phyloP scores from a whole-genome alignment of 768 basidiomycete species.

The Naganishia vishniacii region DNA sequence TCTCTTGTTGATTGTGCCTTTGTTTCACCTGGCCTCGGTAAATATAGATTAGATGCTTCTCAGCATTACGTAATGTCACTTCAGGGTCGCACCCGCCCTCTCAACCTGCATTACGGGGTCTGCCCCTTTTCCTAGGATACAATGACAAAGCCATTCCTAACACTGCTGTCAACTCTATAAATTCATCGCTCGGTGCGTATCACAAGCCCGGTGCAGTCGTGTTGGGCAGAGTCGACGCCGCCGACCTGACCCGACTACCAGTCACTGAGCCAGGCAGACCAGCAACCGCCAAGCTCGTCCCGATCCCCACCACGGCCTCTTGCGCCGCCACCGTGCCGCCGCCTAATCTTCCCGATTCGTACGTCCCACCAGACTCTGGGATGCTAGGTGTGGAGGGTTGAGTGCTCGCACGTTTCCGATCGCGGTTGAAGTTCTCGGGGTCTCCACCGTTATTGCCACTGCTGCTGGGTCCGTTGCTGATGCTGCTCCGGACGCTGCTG shows the following conservation, averaged over 20 bases:
- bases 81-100: too few relatives aligned
- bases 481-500: conserved; percentile 18
- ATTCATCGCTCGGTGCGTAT: too few relatives aligned
- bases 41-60: neutral
- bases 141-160: too few relatives aligned
- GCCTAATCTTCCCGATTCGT: conserved; percentile 7
- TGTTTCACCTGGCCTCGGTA: neutral
- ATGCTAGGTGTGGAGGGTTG: conserved; percentile 3
- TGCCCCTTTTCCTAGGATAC: too few relatives aligned
- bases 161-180: neutral
- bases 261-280: neutral
- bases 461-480: conserved; percentile 1
- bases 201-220: too few relatives aligned
- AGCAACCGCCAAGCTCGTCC: neutral
- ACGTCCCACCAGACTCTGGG: neutral
- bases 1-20: neutral
- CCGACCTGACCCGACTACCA: neutral
- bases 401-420: conserved; percentile 14
- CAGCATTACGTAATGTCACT: too few relatives aligned
- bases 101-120: too few relatives aligned
- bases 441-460: neutral
- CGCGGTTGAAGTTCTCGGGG: conserved; percentile 13
- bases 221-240: neutral
- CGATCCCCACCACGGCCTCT: conserved; percentile 1
- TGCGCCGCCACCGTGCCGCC: neutral